A percentile compares a stretch with the other conserved stretches of the same genome.
Evolutionary conservation across 108 stramenopile genomes (phyloP).

Genomic region (Pseudonitzschia delicatissima): DNA sequence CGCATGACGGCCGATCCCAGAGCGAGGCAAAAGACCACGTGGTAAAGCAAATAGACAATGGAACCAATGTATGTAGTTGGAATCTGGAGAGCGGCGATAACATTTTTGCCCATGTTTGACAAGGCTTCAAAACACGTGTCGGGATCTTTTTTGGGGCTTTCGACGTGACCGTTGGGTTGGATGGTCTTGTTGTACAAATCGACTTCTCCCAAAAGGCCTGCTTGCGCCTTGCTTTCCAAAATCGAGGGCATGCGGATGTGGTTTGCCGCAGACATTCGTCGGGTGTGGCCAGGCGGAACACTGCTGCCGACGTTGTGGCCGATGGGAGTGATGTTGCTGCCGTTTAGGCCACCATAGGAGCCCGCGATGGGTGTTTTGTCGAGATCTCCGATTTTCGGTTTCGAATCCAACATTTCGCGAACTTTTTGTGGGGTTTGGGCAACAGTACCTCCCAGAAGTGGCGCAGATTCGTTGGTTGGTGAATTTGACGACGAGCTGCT

Average conservation of each 20-base stretch:
- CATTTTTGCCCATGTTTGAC: background rate
- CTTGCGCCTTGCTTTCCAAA: background rate
- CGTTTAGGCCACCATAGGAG: background rate
- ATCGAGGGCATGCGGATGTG: conserved; percentile 15
- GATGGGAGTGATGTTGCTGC: background rate
- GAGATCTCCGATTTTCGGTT: background rate
- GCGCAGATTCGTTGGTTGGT: background rate
- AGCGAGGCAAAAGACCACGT: conserved; percentile 70
- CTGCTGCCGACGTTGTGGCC: too few relatives aligned
- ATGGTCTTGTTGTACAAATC: background rate
- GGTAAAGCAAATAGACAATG: conserved; percentile 37
- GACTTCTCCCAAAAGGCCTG: background rate
- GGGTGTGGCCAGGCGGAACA: background rate
- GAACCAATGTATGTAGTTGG: conserved; percentile 24
- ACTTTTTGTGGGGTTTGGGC: background rate
- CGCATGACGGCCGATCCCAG: conserved; percentile 62
- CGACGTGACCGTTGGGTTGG: background rate
- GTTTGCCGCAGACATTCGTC: background rate
- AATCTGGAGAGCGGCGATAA: background rate
- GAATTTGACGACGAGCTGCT: background rate
- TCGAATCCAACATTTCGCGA: too few relatives aligned
- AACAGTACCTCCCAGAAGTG: conserved; percentile 6
- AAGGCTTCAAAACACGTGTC: background rate
- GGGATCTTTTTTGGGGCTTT: background rate
- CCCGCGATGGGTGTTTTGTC: conserved; percentile 13